These are phyloP conservation scores for Nicotiana undulata DNA, from an alignment of 257 asterid genomes.

Conservation along the genomic window DNA sequence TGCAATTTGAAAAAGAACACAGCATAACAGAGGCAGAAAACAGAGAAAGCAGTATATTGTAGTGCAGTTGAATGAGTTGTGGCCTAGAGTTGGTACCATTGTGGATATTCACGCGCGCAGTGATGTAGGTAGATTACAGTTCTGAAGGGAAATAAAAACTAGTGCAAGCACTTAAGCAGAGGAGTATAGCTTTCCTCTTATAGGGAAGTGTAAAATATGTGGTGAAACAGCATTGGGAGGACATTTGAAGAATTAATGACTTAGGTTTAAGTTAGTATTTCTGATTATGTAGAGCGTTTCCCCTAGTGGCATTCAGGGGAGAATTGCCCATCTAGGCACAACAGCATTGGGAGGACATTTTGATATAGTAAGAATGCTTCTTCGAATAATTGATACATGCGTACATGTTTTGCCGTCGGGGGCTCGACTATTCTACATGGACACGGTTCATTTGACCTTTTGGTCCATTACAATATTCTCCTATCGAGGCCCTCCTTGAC, in stretches of 20 bases:
- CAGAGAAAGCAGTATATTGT: neutral
- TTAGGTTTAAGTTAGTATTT: neutral
- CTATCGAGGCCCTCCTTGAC: too few relatives aligned
- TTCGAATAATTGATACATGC: too few relatives aligned
- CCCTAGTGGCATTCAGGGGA: neutral
- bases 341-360: too few relatives aligned
- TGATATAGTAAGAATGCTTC: too few relatives aligned
- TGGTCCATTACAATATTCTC: too few relatives aligned
- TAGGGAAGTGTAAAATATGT: neutral
- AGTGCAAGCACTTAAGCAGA: neutral
- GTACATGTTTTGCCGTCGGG: too few relatives aligned
- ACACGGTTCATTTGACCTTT: too few relatives aligned
- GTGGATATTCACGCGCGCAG: neutral
- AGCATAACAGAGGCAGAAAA: neutral
- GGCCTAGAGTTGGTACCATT: too few relatives aligned
- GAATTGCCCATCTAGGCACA: neutral
- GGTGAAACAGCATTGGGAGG: neutral
- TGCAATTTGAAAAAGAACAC: neutral
- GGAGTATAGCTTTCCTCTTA: neutral
- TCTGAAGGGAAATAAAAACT: neutral
- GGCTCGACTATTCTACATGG: too few relatives aligned
- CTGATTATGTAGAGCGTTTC: neutral
- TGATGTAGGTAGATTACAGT: neutral
- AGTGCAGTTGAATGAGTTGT: neutral
- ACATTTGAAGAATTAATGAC: neutral